Conservation (phyloP, 2,329 filamentous ascomycete genomes). For the Cladophialophora bantiana region DNA sequence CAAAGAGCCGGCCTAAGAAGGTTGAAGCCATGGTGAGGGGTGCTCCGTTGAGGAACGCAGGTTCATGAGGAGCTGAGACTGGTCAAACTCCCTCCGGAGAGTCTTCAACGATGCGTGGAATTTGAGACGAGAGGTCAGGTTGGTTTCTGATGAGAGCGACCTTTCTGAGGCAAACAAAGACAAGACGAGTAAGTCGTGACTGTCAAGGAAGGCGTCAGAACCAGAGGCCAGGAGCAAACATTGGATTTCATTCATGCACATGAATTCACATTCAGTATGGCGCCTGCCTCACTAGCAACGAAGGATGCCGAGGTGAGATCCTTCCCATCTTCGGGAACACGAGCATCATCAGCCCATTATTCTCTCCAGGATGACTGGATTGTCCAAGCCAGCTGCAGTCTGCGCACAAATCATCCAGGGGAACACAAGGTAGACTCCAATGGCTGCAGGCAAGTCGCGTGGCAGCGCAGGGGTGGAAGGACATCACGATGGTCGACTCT, state of each 20-base stretch:
- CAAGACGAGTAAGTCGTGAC: slow-evolving; percentile 13
- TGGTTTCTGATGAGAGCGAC: not conserved
- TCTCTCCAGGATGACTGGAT: not conserved
- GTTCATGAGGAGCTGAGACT: slow-evolving; percentile 16
- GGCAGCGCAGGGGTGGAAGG: not conserved
- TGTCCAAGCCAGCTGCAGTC: not conserved
- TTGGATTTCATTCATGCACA: not conserved
- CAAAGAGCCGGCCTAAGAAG: slow-evolving; percentile 18
- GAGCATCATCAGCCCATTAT: slow-evolving; percentile 6
- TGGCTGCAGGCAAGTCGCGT: slow-evolving; percentile 11
- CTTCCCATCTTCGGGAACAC: slow-evolving; percentile 14
- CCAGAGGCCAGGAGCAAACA: slow-evolving; percentile 15
- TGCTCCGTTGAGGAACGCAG: not conserved
- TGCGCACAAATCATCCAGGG: slow-evolving; percentile 19
- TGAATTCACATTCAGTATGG: slow-evolving; percentile 6
- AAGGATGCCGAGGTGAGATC: slow-evolving; percentile 21
- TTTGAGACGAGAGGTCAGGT: slow-evolving; percentile 5
- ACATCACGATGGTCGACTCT: slow-evolving; percentile 20
- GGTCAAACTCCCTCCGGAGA: slow-evolving; percentile 8
- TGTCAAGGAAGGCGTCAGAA: not conserved
- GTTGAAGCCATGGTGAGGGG: slow-evolving; percentile 27
- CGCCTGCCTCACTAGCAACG: slow-evolving; percentile 5
- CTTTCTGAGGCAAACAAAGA: slow-evolving; percentile 4
- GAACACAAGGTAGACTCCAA: slow-evolving; percentile 17
- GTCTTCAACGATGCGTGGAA: not conserved